Conservation (phyloP, 2,329 filamentous ascomycete species). For the Monascus ruber region DNA sequence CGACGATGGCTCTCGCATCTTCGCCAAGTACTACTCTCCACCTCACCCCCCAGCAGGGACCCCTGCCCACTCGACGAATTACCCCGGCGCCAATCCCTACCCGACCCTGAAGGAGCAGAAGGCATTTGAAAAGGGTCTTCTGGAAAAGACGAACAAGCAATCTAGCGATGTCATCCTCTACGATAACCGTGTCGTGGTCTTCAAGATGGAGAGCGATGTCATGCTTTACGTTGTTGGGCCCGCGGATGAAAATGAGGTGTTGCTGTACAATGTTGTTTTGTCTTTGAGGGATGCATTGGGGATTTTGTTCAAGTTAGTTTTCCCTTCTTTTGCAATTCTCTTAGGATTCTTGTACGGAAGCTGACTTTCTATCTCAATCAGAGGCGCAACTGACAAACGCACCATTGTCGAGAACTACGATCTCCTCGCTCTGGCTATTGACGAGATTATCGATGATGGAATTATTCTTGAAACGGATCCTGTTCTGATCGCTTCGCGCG, state of each 20-base stretch:
- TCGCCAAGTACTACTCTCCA: conserved; percentile 81
- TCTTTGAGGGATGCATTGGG: conserved; percentile 84
- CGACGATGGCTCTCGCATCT: conserved; percentile 83
- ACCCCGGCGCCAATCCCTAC: conserved; percentile 64
- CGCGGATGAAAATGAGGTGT: conserved; percentile 89
- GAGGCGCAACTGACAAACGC: conserved; percentile 92
- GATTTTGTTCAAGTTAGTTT: conserved; percentile 73
- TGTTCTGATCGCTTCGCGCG: conserved; percentile 80
- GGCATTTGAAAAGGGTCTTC: conserved; percentile 86
- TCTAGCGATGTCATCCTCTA: conserved; percentile 93
- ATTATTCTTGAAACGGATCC: conserved; percentile 97
- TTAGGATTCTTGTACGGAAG: background rate
- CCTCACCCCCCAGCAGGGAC: conserved; percentile 54
- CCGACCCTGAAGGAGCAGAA: conserved; percentile 86
- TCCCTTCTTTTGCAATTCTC: background rate
- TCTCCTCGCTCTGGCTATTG: conserved; percentile 81
- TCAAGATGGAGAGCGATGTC: conserved; percentile 95
- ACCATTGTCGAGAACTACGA: conserved; percentile 99
- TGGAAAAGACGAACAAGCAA: conserved; percentile 94
- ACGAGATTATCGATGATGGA: conserved; percentile 90
- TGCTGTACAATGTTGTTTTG: conserved; percentile 88
- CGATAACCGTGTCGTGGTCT: conserved; percentile 90
- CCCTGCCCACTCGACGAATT: conserved; percentile 45
- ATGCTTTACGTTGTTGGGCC: conserved; percentile 91
- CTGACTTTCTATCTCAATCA: conserved; percentile 26